These are phyloP conservation scores for Blepharisma japonicum DNA, from an alignment of 73 alveolate genomes.

Conservation along the genomic window DNA sequence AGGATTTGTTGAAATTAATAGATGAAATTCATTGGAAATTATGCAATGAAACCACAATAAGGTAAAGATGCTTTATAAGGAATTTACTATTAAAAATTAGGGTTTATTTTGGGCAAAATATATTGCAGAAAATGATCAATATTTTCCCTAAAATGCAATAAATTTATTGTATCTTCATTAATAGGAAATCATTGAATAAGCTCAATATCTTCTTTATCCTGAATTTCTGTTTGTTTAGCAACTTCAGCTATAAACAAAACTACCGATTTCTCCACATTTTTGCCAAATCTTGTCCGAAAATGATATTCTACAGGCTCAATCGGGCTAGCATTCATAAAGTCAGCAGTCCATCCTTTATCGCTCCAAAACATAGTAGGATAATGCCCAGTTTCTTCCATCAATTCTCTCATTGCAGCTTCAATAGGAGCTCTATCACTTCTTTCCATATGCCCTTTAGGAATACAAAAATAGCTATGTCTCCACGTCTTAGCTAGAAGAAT, in stretches of 20 bases:
- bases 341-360: neutral
- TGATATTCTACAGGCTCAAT: neutral
- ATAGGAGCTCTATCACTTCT: neutral
- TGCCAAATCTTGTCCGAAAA: neutral
- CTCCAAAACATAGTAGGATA: neutral
- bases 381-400: conserved; percentile 16
- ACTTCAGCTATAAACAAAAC: conserved; percentile 14
- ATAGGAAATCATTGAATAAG: conserved; percentile 14
- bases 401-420: conserved; percentile 22
- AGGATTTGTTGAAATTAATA: too few relatives aligned
- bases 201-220: conserved; percentile 9
- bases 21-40: too few relatives aligned
- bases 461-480: neutral
- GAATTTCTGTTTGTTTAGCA: neutral
- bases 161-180: neutral
- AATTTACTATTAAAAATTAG: too few relatives aligned
- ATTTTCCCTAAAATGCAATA: conserved; percentile 16
- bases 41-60: too few relatives aligned
- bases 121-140: neutral
- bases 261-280: neutral
- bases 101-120: neutral
- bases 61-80: too few relatives aligned
- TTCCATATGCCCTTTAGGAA: conserved; percentile 21
- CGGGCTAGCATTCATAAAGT: neutral
- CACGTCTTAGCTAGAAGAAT: neutral